These are phyloP conservation scores for Mucor velutinosus DNA, from an alignment of 371 early-diverging fungal genomes.

Conservation along the genomic window DNA sequence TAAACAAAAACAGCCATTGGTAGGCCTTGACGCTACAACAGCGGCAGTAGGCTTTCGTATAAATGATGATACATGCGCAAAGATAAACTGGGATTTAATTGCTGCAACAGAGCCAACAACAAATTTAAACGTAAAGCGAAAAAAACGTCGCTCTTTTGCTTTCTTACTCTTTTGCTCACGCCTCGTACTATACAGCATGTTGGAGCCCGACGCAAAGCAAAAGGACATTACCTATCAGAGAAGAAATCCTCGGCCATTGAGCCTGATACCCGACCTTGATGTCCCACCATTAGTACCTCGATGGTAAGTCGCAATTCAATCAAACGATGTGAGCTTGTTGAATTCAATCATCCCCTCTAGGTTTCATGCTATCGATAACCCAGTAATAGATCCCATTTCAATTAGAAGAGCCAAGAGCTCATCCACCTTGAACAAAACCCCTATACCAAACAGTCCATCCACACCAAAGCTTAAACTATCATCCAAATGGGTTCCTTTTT, in stretches of 20 bases:
- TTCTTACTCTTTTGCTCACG: conserved; percentile 6
- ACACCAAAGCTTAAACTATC: conserved; percentile 31
- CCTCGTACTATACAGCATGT: conserved; percentile 15
- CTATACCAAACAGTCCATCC: conserved; percentile 17
- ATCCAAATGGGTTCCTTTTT: conserved; percentile 62
- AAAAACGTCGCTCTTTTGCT: neutral
- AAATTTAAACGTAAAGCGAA: neutral
- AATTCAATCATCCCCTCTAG: neutral
- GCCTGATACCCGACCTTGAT: conserved; percentile 28
- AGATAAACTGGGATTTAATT: neutral
- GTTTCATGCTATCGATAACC: conserved; percentile 40
- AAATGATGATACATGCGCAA: too few species aligned
- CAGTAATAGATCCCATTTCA: conserved; percentile 26
- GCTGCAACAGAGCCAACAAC: neutral
- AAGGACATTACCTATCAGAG: conserved; percentile 14
- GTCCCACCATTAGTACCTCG: conserved; percentile 29
- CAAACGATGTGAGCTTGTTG: neutral
- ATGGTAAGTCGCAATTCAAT: conserved; percentile 16
- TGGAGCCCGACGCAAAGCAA: conserved; percentile 26
- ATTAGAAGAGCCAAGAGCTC: conserved; percentile 29
- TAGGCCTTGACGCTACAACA: too few species aligned
- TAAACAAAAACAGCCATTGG: neutral
- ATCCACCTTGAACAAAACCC: conserved; percentile 18
- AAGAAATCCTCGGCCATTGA: conserved; percentile 23
- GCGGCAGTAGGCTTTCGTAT: too few species aligned